These are phyloP conservation scores for Penicillium nordicum DNA, from an alignment of 2,329 filamentous ascomycete species.

Conservation along the genomic window DNA sequence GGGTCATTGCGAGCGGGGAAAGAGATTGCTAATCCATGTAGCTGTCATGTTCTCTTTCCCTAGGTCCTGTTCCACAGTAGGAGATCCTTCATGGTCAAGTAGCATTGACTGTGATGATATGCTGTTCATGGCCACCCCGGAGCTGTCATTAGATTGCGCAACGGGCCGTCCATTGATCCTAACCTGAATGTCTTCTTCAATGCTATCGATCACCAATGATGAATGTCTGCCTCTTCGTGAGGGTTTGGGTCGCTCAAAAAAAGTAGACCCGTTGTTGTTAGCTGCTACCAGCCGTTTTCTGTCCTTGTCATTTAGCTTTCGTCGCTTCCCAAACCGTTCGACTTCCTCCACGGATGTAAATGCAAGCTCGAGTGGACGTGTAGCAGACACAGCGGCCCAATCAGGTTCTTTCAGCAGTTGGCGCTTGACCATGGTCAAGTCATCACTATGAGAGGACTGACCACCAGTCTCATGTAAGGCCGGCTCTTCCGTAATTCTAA, in stretches of 20 bases:
- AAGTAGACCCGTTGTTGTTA: not conserved
- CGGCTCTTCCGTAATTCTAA: not conserved
- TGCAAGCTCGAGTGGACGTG: conserved; percentile 34
- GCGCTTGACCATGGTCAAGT: conserved; percentile 30
- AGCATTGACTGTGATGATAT: conserved; percentile 36
- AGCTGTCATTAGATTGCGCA: conserved; percentile 1
- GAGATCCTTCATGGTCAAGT: conserved; percentile 25
- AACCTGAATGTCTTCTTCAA: conserved; percentile 22
- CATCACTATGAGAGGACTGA: not conserved
- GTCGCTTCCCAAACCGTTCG: conserved; percentile 35
- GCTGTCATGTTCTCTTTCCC: not conserved
- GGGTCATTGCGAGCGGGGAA: not conserved
- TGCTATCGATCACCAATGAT: conserved; percentile 3
- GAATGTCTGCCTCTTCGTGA: not conserved
- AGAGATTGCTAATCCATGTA: conserved; percentile 8
- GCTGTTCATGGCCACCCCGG: conserved; percentile 7
- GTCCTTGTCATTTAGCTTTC: conserved; percentile 34
- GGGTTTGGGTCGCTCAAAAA: conserved; percentile 3
- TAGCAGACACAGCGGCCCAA: conserved; percentile 37
- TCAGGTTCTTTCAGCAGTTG: conserved; percentile 35
- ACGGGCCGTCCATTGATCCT: conserved; percentile 22
- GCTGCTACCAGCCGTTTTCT: conserved; percentile 22
- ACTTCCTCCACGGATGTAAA: conserved; percentile 31
- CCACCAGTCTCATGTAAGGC: not conserved
- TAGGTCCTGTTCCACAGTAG: not conserved